These are phyloP conservation scores for Hypoxylon cercidicola DNA, from an alignment of 495 filamentous ascomycete species.

Conservation along the genomic window DNA sequence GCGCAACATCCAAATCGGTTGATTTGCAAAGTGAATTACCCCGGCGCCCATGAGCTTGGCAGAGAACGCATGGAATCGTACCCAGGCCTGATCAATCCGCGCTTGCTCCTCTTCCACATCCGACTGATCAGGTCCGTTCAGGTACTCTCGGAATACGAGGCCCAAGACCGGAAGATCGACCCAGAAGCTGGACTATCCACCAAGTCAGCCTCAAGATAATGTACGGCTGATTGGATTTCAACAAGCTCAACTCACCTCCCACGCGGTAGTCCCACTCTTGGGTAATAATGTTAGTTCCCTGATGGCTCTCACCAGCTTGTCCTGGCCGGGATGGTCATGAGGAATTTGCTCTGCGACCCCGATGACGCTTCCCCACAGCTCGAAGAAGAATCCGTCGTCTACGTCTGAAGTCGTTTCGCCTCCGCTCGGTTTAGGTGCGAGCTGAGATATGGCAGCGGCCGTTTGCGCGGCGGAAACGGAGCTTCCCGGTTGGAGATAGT, in stretches of 20 bases:
- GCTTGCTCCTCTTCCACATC: constrained; percentile 7
- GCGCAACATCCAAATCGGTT: constrained; percentile 42
- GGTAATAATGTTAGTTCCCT: constrained; percentile 36
- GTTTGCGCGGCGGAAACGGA: constrained; percentile 19
- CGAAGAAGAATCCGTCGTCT: constrained; percentile 39
- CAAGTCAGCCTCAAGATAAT: not conserved
- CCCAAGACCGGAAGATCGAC: constrained; percentile 36
- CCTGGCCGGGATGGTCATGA: constrained; percentile 29
- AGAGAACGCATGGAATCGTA: constrained; percentile 42
- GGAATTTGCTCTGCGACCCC: constrained; percentile 38
- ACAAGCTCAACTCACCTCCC: constrained; percentile 31
- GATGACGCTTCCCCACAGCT: constrained; percentile 36
- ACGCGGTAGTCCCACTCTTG: constrained; percentile 32
- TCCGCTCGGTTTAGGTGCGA: constrained; percentile 13
- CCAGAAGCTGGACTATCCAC: constrained; percentile 31
- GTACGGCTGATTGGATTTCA: not conserved
- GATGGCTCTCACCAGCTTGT: constrained; percentile 37
- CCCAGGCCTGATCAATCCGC: constrained; percentile 6
- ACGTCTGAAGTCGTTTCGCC: constrained; percentile 22
- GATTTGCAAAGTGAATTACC: constrained; percentile 16
- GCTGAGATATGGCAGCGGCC: constrained; percentile 29
- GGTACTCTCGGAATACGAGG: constrained; percentile 28
- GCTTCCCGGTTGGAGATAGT: constrained; percentile 21
- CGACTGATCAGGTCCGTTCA: constrained; percentile 19
- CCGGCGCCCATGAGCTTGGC: constrained; percentile 37